Evolutionary conservation across 2,329 filamentous ascomycete species (phyloP).

Genomic region (Phaeophleospora eucalypticola): DNA sequence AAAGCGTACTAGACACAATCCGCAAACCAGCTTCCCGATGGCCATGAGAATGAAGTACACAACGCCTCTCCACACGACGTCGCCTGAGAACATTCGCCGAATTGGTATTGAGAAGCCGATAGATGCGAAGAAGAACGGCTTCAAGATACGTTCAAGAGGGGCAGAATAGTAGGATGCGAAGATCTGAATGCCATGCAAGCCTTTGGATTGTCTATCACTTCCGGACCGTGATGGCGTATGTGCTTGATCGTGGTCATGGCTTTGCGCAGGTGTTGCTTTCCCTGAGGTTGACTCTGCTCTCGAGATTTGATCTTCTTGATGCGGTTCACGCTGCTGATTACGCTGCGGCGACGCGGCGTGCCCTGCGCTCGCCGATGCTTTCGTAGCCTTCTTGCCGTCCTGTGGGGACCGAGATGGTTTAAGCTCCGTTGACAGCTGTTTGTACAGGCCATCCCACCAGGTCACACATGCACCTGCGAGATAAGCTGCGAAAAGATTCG

Average conservation of each 20-base stretch:
- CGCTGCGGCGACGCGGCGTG: not conserved
- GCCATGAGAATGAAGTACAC: conserved; percentile 70
- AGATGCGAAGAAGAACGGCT: conserved; percentile 69
- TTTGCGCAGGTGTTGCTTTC: not conserved
- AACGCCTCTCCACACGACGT: conserved; percentile 66
- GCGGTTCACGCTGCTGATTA: not conserved
- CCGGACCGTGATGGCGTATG: not conserved
- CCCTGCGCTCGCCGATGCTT: too few species aligned
- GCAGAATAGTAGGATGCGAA: conserved; percentile 48
- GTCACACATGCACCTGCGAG: conserved; percentile 53
- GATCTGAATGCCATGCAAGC: conserved; percentile 24
- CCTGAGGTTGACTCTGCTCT: not conserved
- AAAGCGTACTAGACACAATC: conserved; percentile 40
- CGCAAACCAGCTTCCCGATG: conserved; percentile 42
- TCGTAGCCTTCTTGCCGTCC: not conserved
- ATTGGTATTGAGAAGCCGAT: conserved; percentile 79
- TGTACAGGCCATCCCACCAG: conserved; percentile 52
- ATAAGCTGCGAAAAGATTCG: conserved; percentile 60
- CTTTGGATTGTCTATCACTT: not conserved
- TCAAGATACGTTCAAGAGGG: conserved; percentile 52
- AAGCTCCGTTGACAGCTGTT: not conserved
- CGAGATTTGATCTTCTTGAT: not conserved
- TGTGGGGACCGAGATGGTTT: not conserved
- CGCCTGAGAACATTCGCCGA: conserved; percentile 60
- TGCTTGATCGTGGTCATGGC: not conserved